Conservation (phyloP, 78 protist genomes). For the Pelomyxa schiedti region DNA sequence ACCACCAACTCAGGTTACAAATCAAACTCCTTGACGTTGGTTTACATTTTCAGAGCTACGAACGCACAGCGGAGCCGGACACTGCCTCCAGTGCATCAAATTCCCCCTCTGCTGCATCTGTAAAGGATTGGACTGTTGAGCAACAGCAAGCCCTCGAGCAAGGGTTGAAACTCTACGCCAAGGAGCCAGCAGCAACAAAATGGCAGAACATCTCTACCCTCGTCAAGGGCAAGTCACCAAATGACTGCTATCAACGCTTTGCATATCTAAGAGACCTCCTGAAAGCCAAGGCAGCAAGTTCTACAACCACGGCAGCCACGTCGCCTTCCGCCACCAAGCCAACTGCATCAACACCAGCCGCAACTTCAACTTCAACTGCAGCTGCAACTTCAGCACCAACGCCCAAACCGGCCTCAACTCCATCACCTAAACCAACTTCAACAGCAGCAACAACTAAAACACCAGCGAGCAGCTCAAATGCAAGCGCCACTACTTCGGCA, state of each 20-base stretch:
- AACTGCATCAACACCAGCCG: too few species aligned
- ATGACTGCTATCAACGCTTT: slow-evolving; percentile 46
- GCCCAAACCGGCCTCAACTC: too few species aligned
- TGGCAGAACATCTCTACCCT: slow-evolving; percentile 42
- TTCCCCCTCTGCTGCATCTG: not conserved
- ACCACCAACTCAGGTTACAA: not conserved
- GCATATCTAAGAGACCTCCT: slow-evolving; percentile 11
- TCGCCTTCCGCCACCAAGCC: too few species aligned
- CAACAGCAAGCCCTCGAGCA: slow-evolving; percentile 50
- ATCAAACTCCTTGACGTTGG: not conserved
- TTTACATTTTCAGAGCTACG: not conserved
- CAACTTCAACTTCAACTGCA: too few species aligned
- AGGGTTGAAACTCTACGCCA: slow-evolving; percentile 23
- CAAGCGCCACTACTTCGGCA: too few species aligned
- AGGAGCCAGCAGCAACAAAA: slow-evolving; percentile 17
- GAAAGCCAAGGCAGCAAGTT: not conserved
- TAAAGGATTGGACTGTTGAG: slow-evolving; percentile 28
- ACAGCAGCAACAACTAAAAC: too few species aligned
- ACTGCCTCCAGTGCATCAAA: slow-evolving; percentile 2
- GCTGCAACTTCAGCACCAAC: too few species aligned
- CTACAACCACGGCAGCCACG: too few species aligned
- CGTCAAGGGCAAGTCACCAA: slow-evolving; percentile 34
- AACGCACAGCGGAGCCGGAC: slow-evolving; percentile 8
- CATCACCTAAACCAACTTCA: too few species aligned
- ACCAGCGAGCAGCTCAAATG: too few species aligned